Base-by-base conservation (phyloP, 768 basidiomycete species). In the Tricholoma terreum region DNA sequence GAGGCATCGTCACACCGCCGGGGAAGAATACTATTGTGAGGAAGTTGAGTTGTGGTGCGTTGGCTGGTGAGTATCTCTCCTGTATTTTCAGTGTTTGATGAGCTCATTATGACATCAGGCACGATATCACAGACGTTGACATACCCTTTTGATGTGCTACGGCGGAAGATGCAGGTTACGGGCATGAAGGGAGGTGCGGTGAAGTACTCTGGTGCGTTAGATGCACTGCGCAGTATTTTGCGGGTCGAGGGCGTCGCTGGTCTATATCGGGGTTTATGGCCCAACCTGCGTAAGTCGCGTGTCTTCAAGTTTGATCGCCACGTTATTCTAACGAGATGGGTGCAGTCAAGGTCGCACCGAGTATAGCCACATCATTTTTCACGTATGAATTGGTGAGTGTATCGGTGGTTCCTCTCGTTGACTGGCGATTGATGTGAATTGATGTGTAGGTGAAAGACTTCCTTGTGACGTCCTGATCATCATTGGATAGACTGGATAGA, bases 81-180 rank as follows among this genome's bases (percentile, higher is more conserved):
- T 42, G 9, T 43, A 31, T 17, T 52, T n/a, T 48, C 35, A 12
- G 17, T 24, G 4, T 7, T 17, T 21, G 17, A 24, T 27, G 12
- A 10, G n/a, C 36, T 48, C 5, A 51, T 35, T 46, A 21, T 17
- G 52, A 19, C 24, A 27, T 55, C 42, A 83, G 92, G 92, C n/a
- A 85, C 88, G 22, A 88, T 96, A 61, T 94, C 94, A 11, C 93
- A 98, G 71, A 92, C 94, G 50, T 72, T 98, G 64, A 98, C 95
- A 4, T 98, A 96, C 70, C 96, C 96, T 8, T 92, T 97, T 65
- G 96, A 99, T 69, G 92, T 98, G 5, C 72, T 98, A 57, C 81
- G 96, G 48, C 82, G 96, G 59, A 96, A 98, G 79, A 94, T 98
- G 89, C 96, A 98, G 71, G 91, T 96, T 58, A 81, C 85, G 5